Evolutionary conservation across 768 basidiomycete genomes (phyloP), one percentile per base, ranked within the genome.

Genomic region (Fomitopsis pulvina): DNA sequence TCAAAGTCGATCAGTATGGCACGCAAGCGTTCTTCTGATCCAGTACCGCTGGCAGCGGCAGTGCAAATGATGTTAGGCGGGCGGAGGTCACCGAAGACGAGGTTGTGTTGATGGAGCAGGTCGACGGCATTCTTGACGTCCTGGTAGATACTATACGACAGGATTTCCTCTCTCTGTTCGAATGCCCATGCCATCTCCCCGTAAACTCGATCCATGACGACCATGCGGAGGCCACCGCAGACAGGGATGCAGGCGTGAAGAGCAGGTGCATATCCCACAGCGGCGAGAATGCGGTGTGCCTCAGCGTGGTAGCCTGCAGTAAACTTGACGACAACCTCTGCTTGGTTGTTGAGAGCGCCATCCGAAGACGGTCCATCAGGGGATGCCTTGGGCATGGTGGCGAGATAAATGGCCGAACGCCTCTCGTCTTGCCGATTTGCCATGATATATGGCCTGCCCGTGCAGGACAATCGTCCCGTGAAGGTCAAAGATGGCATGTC

Each of bases 291-390:
- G 2, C 27, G 5, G 34, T 57, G 56, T 7, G 50, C 56, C 2
- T 44, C 26, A 7, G n/a, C 28, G 26, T 49, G 25, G 32, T 58
- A 56, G 8, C 1, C 6, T 7, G 29, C 29, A 25, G 43, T 49
- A 45, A 58, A 58, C 44, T 58, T 58, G 41, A 58, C 41, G 4
- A 58, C 39, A 14, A 58, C 50, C 8, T 48, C 47, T 32, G 39
- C 5, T 37, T 37, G 14, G 5, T 14, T 4, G 14, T 37, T 14
- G 14, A 18, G 6, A 16, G 34, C 14, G 18, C 18, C 34, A 14
- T 14, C 34, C 14, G 34, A 12, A 4, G 14, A 12, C 4, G 34
- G 18, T 37, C 8, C 29, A 7, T 8, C 8, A 8, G 42, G 24
- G 38, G n/a, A n/a, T 5, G 12, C 3, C 42, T 44, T 44, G 42